Conservation (phyloP, 495 filamentous ascomycete genomes). For the Talaromyces liani region DNA sequence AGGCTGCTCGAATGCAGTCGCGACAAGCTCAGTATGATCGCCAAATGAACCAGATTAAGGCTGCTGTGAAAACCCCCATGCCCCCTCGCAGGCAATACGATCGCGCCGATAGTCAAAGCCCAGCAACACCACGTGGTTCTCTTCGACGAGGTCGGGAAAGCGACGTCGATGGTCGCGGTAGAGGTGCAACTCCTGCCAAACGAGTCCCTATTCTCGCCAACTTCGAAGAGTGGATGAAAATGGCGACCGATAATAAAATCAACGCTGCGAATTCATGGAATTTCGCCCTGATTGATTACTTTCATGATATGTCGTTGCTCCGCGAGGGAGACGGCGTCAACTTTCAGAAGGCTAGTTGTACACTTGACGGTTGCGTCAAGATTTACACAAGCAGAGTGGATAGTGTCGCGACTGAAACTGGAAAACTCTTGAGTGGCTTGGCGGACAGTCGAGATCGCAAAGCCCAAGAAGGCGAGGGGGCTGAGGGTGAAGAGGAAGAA, state of each 20-base stretch:
- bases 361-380: conserved; percentile 96
- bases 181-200: conserved; percentile 89
- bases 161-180: conserved; percentile 54
- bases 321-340: conserved; percentile 97
- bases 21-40: conserved; percentile 82
- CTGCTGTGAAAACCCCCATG: conserved; percentile 77
- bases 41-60: conserved; percentile 86
- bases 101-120: conserved; percentile 57
- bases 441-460: conserved; percentile 85
- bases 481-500: conserved; percentile 60
- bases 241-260: conserved; percentile 99
- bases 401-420: conserved; percentile 95
- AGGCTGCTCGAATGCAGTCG: conserved; percentile 78
- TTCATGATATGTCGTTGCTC: conserved; percentile 96
- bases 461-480: conserved; percentile 57
- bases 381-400: conserved; percentile 98
- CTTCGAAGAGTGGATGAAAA: conserved; percentile 99
- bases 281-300: conserved; percentile 98
- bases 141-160: conserved; percentile 47
- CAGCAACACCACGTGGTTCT: conserved; percentile 54
- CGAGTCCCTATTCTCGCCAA: conserved; percentile 92
- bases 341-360: conserved; percentile 98
- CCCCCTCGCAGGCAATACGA: conserved; percentile 58
- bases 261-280: conserved; percentile 99
- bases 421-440: conserved; percentile 87